Conservation (phyloP, 164 flowering plant species). For the Annona cherimola region DNA sequence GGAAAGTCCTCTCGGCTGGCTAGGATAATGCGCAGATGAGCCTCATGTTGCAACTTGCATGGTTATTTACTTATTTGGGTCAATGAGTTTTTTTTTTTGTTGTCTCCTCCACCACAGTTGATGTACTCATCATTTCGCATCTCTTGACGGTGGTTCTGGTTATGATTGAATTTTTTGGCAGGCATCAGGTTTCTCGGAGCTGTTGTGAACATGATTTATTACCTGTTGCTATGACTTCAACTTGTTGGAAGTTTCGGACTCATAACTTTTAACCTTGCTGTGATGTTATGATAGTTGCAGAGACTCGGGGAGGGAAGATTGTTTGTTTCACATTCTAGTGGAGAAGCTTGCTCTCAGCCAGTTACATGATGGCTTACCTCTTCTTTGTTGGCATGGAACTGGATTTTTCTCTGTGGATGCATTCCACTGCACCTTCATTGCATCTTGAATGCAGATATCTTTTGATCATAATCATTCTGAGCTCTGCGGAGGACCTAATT, state of each 20-base stretch:
- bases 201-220: conserved; percentile 72
- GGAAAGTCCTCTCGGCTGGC: background rate
- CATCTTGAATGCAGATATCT: conserved; percentile 17
- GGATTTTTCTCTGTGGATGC: conserved; percentile 16
- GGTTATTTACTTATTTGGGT: background rate
- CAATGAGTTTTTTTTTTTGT: background rate
- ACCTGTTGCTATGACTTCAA: conserved; percentile 70
- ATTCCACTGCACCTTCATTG: conserved; percentile 4
- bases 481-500: conserved; percentile 10
- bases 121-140: background rate
- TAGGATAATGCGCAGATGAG: conserved; percentile 3
- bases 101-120: background rate
- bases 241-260: conserved; percentile 94
- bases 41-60: background rate
- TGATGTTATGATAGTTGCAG: conserved; percentile 97
- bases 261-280: conserved; percentile 87
- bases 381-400: conserved; percentile 18
- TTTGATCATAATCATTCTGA: conserved; percentile 8
- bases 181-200: conserved; percentile 33
- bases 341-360: conserved; percentile 9
- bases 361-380: background rate
- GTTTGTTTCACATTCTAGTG: conserved; percentile 7
- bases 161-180: conserved; percentile 5
- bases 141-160: conserved; percentile 2
- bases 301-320: conserved; percentile 24